Base-by-base conservation (phyloP, 116 monocot species). In the Dioscorea cayenensis region DNA sequence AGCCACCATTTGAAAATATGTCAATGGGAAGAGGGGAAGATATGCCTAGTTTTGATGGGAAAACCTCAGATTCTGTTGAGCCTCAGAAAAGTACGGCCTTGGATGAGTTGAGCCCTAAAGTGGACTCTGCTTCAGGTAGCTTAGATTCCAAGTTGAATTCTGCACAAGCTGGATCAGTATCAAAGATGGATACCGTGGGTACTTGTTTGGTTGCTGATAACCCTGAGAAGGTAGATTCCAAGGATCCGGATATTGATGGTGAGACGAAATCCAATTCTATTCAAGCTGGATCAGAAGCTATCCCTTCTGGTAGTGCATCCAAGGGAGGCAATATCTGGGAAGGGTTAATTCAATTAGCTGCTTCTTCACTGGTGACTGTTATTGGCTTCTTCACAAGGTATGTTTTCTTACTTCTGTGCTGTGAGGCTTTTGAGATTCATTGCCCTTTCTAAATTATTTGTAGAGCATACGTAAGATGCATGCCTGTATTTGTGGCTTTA, bases 1-100 rank as follows among this genome's bases (percentile, higher is more conserved):
- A 87, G 75, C 94, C 94, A 63, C 97, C 93, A 23, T 97, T 97
- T 81, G 81, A 77, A 51, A 76, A 88, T 35, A 17, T 97, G 49
- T 27, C 79, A 64, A 74, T 72, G 23, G 76, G 49, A 48, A 71
- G 68, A 20, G 52, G 29, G 37, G 71, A 83, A 67, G 79, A 68
- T 28, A 22, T 21, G 16, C 23, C 36, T 49, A 64, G 55, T 55
- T 29, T 78, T 66, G 25, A 19, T 36, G 77, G 72, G 36, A 76
- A 76, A 36, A 51, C 63, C 14, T 28, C 51, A 49, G 75, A 64
- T 32, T 69, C 23, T 19, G 71, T 60, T 12, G 78, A 76, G 19
- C 11, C 82, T 65, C 72, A 80, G 67, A 64, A 52, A 14, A 63
- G 63, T 78, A 49, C 68, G 36, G 64, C 62, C 38, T 27, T 36